phyloP scores from a whole-genome alignment of 169 alveolate genomes.

The Plasmodium blacklocki region DNA sequence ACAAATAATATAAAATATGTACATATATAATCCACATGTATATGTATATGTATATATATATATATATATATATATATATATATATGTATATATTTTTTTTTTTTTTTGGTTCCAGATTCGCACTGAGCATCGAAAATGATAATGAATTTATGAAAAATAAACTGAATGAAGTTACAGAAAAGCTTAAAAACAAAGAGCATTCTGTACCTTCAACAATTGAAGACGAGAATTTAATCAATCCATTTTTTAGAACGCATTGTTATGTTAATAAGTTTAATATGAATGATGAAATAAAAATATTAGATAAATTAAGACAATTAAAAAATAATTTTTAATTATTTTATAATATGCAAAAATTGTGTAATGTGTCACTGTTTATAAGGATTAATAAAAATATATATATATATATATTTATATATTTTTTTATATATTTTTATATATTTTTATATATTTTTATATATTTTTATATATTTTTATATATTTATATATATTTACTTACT shows the following conservation, averaged over 20 bases:
- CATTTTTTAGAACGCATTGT: slow-evolving; percentile 76
- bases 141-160: slow-evolving; percentile 57
- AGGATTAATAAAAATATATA: too few species aligned
- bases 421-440: too few species aligned
- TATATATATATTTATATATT: too few species aligned
- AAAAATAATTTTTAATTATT: slow-evolving; percentile 62
- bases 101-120: slow-evolving; percentile 28
- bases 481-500: too few species aligned
- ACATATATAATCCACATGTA: background rate
- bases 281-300: slow-evolving; percentile 64
- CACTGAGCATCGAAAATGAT: slow-evolving; percentile 52
- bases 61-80: background rate
- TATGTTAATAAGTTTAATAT: slow-evolving; percentile 36
- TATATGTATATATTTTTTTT: background rate
- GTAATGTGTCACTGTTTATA: too few species aligned
- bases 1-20: background rate
- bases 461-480: too few species aligned
- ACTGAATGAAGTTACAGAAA: slow-evolving; percentile 62
- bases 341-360: background rate
- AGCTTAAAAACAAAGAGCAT: slow-evolving; percentile 23
- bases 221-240: slow-evolving; percentile 76
- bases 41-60: background rate
- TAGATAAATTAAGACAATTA: slow-evolving; percentile 75
- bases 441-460: too few species aligned
- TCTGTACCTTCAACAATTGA: slow-evolving; percentile 80